Base-by-base conservation (phyloP, 176 grass and related monocot species). In the Themeda triandra region DNA sequence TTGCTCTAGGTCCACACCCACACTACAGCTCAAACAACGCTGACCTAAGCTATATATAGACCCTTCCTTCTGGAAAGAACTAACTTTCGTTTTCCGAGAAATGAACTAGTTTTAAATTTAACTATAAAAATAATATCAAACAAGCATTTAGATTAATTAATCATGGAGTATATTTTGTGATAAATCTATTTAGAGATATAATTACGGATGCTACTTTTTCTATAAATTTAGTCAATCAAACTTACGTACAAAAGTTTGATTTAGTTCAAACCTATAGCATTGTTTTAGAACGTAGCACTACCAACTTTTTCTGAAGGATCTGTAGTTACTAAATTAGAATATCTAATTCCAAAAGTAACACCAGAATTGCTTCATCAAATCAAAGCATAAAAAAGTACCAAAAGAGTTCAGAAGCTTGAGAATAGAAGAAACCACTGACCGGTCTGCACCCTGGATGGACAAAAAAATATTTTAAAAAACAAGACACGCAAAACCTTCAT, bases 401-500 rank as follows among this genome's bases (percentile, higher is more conserved):
- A 27, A 46, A 33, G 19, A 45, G 8, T 46, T 14, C 44, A 46
- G 46, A 46, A 46, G 13, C 44, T 49, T 17, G 4, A 49, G 46
- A 49, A 49, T 17, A 15, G 46, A 49, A 49, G 46, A 49, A 49
- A 17, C 46, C 14, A 18, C 46, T 49, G 46, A 18, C 46, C 1
- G 28, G 11, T 18, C 58, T 64, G 31, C 33, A 19, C 23, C 13
- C 48, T 35, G 21, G 18, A 42, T 35, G 21, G 18, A 42, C 67
- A 21, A 48, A 31, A 39, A 63, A 49, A 39, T 30, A 23, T 10
- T 74, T 42, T 30, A 71, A 17, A 37, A 2, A n/a, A n/a, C n/a
- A n/a, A n/a, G n/a, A 49, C 13, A 71, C 86, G n/a, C 19, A 81
- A 89, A 86, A 35, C 33, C 53, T 31, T n/a, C n/a, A n/a, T n/a